These are phyloP conservation scores for Cryptosporidium ryanae DNA, from an alignment of 169 alveolate genomes.

Conservation along the genomic window DNA sequence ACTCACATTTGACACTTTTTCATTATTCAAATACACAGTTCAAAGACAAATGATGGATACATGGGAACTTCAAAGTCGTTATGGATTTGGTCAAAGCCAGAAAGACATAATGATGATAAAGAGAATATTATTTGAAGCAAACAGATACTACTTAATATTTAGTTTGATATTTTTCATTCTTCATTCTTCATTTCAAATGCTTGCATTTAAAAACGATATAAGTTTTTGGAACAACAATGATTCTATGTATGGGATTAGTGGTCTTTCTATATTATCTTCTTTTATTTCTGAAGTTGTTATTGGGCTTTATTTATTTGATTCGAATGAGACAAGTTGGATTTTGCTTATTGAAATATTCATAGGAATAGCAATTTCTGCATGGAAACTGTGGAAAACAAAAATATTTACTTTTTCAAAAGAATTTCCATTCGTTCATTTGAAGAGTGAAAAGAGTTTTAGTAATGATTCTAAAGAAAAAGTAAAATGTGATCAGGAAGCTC, in stretches of 20 bases:
- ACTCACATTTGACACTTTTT: slow-evolving; percentile 69
- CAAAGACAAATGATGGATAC: slow-evolving; percentile 62
- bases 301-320: slow-evolving; percentile 92
- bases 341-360: slow-evolving; percentile 90
- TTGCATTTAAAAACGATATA: slow-evolving; percentile 94
- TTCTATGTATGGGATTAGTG: slow-evolving; percentile 95
- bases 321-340: slow-evolving; percentile 92
- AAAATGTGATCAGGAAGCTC: slow-evolving; percentile 17
- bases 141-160: slow-evolving; percentile 86
- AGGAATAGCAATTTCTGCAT: slow-evolving; percentile 89
- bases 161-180: slow-evolving; percentile 85
- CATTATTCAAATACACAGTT: slow-evolving; percentile 75
- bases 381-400: slow-evolving; percentile 95
- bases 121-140: slow-evolving; percentile 87
- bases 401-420: slow-evolving; percentile 81
- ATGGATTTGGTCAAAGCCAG: slow-evolving; percentile 75
- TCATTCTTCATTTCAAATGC: slow-evolving; percentile 89
- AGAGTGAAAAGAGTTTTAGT: slow-evolving; percentile 56
- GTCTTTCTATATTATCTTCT: slow-evolving; percentile 88
- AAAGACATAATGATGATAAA: slow-evolving; percentile 89
- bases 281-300: slow-evolving; percentile 90
- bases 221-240: slow-evolving; percentile 94
- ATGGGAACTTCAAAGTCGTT: slow-evolving; percentile 65
- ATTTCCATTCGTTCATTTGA: slow-evolving; percentile 87
- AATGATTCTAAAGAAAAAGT: slow-evolving; percentile 22